phyloP scores from a whole-genome alignment of 805 yeast species.

The Starmerella vitae region DNA sequence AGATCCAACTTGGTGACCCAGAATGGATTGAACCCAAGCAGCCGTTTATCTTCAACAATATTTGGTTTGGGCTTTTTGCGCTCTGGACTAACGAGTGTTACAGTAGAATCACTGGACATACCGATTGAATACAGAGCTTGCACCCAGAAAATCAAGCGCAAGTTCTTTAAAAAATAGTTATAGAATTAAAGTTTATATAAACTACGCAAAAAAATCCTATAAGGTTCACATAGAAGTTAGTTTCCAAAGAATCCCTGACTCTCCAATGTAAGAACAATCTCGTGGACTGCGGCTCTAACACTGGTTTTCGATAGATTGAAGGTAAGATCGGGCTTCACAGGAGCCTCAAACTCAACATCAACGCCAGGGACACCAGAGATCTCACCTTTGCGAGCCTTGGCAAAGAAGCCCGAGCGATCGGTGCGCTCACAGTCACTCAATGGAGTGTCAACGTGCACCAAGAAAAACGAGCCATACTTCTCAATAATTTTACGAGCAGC shows the following conservation, averaged over 20 bases:
- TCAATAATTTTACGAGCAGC: slow-evolving; percentile 34
- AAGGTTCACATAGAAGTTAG: slow-evolving; percentile 1
- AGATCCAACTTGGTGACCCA: slow-evolving; percentile 2
- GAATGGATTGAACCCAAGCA: slow-evolving; percentile 1
- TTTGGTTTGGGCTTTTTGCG: no score
- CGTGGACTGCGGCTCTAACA: slow-evolving; percentile 58
- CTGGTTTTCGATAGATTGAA: slow-evolving; percentile 42
- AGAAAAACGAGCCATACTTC: slow-evolving; percentile 39
- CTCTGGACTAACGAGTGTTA: no score
- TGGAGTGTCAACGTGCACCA: slow-evolving; percentile 40
- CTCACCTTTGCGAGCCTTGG: slow-evolving; percentile 35
- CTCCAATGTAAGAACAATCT: slow-evolving; percentile 58
- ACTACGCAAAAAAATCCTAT: neutral
- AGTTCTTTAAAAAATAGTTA: no score
- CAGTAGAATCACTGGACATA: no score
- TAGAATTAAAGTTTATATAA: neutral
- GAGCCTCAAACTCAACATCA: slow-evolving; percentile 35
- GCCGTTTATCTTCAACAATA: no score
- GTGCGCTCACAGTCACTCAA: slow-evolving; percentile 34
- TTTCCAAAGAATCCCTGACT: slow-evolving; percentile 64
- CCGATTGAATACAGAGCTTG: no score
- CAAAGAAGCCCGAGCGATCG: slow-evolving; percentile 40
- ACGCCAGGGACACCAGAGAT: slow-evolving; percentile 37
- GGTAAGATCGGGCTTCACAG: slow-evolving; percentile 43
- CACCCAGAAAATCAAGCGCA: no score